These are phyloP conservation scores for Salvia sclarea DNA, from an alignment of 305 asterid species.

Conservation along the genomic window DNA sequence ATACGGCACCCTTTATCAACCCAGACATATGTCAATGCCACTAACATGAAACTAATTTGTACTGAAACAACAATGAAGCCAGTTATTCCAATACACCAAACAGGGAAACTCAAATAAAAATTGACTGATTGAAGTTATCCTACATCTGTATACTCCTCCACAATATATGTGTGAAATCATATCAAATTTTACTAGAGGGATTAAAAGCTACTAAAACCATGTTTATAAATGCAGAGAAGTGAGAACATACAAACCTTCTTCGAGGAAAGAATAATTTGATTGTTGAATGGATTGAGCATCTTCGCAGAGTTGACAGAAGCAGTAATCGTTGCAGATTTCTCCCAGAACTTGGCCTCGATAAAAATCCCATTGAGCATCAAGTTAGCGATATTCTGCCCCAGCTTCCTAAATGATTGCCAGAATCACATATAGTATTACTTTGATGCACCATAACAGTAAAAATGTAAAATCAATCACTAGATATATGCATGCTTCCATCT, in stretches of 20 bases:
- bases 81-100: no score
- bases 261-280: conserved; percentile 54
- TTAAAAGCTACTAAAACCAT: conserved; percentile 14
- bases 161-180: conserved; percentile 1
- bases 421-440: conserved; percentile 6
- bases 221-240: conserved; percentile 15
- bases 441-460: not conserved
- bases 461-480: conserved; percentile 9
- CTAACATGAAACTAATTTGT: not conserved
- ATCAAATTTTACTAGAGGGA: conserved; percentile 12
- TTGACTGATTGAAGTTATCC: conserved; percentile 18
- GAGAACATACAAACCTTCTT: conserved; percentile 53
- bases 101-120: conserved; percentile 6
- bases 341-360: conserved; percentile 70
- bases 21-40: not conserved
- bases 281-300: conserved; percentile 65
- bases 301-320: conserved; percentile 57
- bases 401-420: conserved; percentile 50
- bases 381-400: conserved; percentile 64
- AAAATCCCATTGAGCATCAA: conserved; percentile 55
- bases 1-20: conserved; percentile 2
- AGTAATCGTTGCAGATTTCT: conserved; percentile 58
- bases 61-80: no score
- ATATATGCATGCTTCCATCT: not conserved
- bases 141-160: conserved; percentile 17